Evolutionary conservation across 139 green algal genomes (phyloP).

Genomic region (Spirogloea muscicola): DNA sequence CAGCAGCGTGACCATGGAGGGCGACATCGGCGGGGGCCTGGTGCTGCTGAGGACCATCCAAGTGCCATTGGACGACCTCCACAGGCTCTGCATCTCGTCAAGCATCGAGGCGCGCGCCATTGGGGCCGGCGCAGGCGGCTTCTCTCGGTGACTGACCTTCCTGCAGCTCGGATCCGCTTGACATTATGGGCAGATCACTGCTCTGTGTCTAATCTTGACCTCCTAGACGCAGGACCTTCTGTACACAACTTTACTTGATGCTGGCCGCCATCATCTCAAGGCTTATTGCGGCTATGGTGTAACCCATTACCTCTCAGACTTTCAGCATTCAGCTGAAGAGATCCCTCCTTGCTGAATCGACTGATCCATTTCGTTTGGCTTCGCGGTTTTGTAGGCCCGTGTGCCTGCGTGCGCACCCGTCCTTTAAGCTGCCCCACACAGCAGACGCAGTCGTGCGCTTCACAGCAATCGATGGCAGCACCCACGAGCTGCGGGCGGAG

Average conservation of each 20-base stretch:
- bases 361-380: not conserved
- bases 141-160: conserved; percentile 17
- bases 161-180: too few species aligned
- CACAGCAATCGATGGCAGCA: too few species aligned
- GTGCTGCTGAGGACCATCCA: conserved; percentile 7
- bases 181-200: too few species aligned
- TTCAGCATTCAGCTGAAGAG: too few species aligned
- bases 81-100: not conserved
- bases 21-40: conserved; percentile 8
- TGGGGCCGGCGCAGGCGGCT: conserved; percentile 17
- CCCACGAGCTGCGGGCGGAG: not conserved
- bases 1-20: conserved; percentile 11
- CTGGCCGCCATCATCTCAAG: too few species aligned
- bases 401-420: conserved; percentile 15
- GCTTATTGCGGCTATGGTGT: too few species aligned
- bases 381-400: not conserved
- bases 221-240: too few species aligned
- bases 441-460: not conserved
- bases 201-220: too few species aligned
- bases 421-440: conserved; percentile 7
- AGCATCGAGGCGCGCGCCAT: conserved; percentile 3
- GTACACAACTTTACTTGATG: too few species aligned
- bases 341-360: too few species aligned
- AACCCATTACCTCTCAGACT: too few species aligned
- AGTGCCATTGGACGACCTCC: not conserved